These are phyloP conservation scores for Ophiostoma angusticollis DNA, from an alignment of 2,329 filamentous ascomycete genomes.

Conservation along the genomic window DNA sequence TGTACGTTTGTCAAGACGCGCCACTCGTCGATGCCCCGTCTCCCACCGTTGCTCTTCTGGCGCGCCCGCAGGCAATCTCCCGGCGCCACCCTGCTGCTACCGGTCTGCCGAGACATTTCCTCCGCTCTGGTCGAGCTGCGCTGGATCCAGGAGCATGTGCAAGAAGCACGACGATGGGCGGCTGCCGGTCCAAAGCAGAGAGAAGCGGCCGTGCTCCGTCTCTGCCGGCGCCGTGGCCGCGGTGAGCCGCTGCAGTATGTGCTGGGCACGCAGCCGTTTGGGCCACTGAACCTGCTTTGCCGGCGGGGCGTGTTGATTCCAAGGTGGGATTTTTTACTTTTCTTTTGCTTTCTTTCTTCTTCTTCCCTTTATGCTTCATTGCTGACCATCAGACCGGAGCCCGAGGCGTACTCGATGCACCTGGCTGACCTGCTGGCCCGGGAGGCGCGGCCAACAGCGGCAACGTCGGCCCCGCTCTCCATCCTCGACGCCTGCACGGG, in stretches of 20 bases:
- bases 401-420: conserved; percentile 52
- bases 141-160: conserved; percentile 56
- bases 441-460: neutral
- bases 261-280: conserved; percentile 79
- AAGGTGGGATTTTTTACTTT: conserved; percentile 31
- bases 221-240: conserved; percentile 37
- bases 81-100: conserved; percentile 47
- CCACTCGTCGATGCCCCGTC: conserved; percentile 41
- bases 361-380: too few species aligned
- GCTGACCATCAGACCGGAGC: conserved; percentile 40
- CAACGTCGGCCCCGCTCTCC: conserved; percentile 27
- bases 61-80: conserved; percentile 40
- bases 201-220: conserved; percentile 19
- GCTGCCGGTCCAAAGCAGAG: neutral
- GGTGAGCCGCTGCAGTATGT: conserved; percentile 83
- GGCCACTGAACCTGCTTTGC: conserved; percentile 66
- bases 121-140: conserved; percentile 57
- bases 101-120: conserved; percentile 47
- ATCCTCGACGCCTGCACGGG: conserved; percentile 84
- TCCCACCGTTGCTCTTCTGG: conserved; percentile 44
- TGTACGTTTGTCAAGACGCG: neutral
- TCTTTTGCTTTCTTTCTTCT: neutral
- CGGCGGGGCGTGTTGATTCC: conserved; percentile 73
- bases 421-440: conserved; percentile 27
- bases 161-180: neutral